Evolutionary conservation across 2,329 filamentous ascomycete genomes (phyloP), one percentile per base, ranked within the genome.

Genomic region (Rugonectria rugulosa): DNA sequence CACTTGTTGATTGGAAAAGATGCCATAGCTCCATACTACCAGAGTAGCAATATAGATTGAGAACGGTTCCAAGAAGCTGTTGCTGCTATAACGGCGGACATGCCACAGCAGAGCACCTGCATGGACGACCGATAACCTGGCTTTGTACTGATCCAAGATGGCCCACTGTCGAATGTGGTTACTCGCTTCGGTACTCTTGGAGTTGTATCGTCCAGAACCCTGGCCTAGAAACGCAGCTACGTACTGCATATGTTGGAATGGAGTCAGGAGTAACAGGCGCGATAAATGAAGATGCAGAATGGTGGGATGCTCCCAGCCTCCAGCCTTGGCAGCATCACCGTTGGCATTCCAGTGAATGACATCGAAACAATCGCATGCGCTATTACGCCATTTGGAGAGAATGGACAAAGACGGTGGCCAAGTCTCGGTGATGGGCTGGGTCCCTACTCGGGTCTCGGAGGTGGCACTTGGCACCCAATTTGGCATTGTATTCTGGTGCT

Each of bases 261-360:
- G 61, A 1, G 57, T 58, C 10, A 63, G 36, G 4, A 63, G 36
- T 4, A 61, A 47, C 9, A 63, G 14, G 11, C 60, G 54, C 14
- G 61, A 63, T 11, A 63, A 50, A 20, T 63, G 60, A 5, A 63
- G 57, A 9, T 63, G 60, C 19, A 63, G 40, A 17, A 63, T 61
- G 14, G 60, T 63, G 5, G 60, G 60, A 15, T 63, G 60, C 6
- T 63, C 61, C 27, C 49, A 56, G 2, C 61, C 61, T 6, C 61
- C 60, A 8, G 57, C 57, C 9, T 48, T 56, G 11, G 60, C 60
- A 15, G 57, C 61, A 21, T 40, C 53, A 6, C 54, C 47, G 9
- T 63, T 63, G 10, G 60, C 61, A 19, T 56, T 52, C 60, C 61
- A 63, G 21, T 63, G 60, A 3, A 63, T n/a, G 7, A 63, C 59